Evolutionary conservation across 202 grass and related monocot species (phyloP), one percentile per base, ranked within the genome.

Genomic region (Dendrocalamus latiflorus): DNA sequence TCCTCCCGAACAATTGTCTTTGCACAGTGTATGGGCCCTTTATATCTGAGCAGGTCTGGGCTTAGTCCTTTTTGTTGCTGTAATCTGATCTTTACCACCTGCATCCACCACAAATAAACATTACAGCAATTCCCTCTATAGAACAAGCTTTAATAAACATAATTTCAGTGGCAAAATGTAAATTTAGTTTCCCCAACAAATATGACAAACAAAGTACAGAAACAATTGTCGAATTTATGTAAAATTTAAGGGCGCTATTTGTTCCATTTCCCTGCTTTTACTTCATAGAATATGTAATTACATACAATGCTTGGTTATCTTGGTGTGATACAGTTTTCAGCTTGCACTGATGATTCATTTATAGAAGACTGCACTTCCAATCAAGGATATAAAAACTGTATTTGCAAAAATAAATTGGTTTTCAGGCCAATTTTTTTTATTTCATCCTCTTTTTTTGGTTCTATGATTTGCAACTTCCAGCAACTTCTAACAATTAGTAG

Each of bases 71-170:
- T 95, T 68, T 98, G 92, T 75, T 98, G 92, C 45, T 98, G 93
- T 9, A 96, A 77, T 81, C 93, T 92, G 36, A 99, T 99, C 70
- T 99, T 96, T 56, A 96, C 97, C 25, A 94, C 91, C 97, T 96
- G 86, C 38, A 75, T 80, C 56, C 56, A 85, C 15, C 57, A 62
- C 21, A 42, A 42, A 81, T 1, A 83, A 87, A 76, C 37, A 58
- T 56, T 24, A 70, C 20, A 74, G n/a, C 36, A 45, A 20, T 60
- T 69, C 13, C 10, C 33, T 53, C 20, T 2, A 45, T 4, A 39
- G 9, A 41, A 2, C 44, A 68, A 44, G 43, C 13, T 75, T 74
- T 7, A 61, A 53, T 8, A 49, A 67, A 65, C 33, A 62, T 15
- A 84, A 78, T 24, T 16, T 42, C 13, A 58, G 47, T 42, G n/a